Evolutionary conservation across 2,329 filamentous ascomycete genomes (phyloP), one percentile per base, ranked within the genome.

Genomic region (Pleurostoma richardsiae): DNA sequence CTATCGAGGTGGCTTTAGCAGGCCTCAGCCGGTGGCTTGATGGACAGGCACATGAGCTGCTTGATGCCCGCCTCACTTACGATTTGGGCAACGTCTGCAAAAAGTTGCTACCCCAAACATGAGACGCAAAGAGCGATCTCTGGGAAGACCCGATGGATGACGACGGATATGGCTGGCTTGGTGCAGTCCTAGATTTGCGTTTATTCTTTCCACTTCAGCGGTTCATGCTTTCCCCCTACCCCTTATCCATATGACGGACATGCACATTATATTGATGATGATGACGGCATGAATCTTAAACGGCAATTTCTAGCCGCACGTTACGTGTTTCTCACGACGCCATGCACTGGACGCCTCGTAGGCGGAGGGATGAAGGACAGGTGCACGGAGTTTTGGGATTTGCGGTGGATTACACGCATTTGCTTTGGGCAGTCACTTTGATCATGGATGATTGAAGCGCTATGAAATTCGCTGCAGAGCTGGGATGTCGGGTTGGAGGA

Each of bases 1-100:
- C 36, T 69, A 69, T 49, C 63, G 62, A 43, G 66, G 61, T 19
- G 54, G 55, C 1, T 59, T 56, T 44, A 51, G 52, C 11, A 53
- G 56, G 30, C 54, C 57, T 10, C 52, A 56, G 30, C 52, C 50
- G 26, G 19, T 43, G 54, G 31, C 19, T 19, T 19, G 19, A 19
- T 19, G 19, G 19, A 19, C 19, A 19, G 19, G 19, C 19, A 19
- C 19, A 19, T 19, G 19, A 19, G 19, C 19, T 19, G 19, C 19
- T 19, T 19, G 19, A 19, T 19, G 19, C 19, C 19, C 19, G 19
- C 19, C 19, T 19, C 19, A 19, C 19, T 19, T 19, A 36, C 40
- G 39, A 28, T 46, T 30, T 40, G 43, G 19, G 19, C 19, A 19
- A 19, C 19, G 19, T 19, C 19, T 19, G 19, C 19, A 19, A 19